Evolutionary conservation across 2,329 filamentous ascomycete genomes (phyloP).

Genomic region (Fusarium goolgardi): DNA sequence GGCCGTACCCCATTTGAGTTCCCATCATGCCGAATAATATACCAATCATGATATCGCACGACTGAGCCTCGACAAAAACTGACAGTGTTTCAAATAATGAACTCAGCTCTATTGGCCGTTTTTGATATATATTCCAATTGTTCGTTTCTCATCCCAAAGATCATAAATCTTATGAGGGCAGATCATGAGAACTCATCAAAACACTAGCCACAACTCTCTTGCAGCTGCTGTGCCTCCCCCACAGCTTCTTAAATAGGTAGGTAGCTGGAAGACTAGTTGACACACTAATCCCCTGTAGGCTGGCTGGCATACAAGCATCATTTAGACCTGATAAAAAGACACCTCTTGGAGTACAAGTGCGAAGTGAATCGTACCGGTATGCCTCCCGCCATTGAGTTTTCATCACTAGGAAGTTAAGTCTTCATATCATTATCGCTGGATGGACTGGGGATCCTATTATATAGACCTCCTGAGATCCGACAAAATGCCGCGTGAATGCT

Average conservation of each 20-base stretch:
- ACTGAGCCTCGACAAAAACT: background rate
- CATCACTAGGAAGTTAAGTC: background rate
- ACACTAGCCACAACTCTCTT: conserved; percentile 1
- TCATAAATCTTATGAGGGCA: background rate
- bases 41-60: conserved; percentile 23
- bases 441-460: too few species aligned
- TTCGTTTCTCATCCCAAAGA: background rate
- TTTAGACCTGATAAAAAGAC: background rate
- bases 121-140: background rate
- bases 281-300: background rate
- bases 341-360: background rate
- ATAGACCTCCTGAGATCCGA: background rate
- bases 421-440: background rate
- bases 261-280: background rate
- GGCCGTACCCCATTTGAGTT: conserved; percentile 4
- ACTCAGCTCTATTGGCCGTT: background rate
- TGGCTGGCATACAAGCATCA: background rate
- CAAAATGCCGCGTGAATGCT: background rate
- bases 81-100: background rate
- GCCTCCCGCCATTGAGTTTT: background rate
- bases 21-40: background rate
- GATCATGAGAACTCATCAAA: conserved; percentile 19
- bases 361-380: background rate
- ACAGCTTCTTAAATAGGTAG: conserved; percentile 1
- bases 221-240: conserved; percentile 2